phyloP scores from a whole-genome alignment of 345 rosid genomes.

The Pistacia integerrima region DNA sequence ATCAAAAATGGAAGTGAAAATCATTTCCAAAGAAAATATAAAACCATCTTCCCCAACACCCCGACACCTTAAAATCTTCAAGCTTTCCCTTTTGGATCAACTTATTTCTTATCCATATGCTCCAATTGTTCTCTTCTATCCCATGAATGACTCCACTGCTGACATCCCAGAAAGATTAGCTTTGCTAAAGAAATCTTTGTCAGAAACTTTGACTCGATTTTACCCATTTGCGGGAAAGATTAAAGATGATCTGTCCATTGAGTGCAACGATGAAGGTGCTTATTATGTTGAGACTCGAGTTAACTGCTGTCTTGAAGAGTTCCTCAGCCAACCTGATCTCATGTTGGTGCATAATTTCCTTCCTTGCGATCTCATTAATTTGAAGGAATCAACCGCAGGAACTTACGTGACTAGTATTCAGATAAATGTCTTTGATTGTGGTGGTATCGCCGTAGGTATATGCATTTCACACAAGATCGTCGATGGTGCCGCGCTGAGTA shows the following conservation, averaged over 20 bases:
- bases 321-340: constrained; percentile 30
- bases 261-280: constrained; percentile 38
- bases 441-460: constrained; percentile 41
- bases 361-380: constrained; percentile 23
- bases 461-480: constrained; percentile 44
- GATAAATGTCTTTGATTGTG: constrained; percentile 39
- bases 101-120: constrained; percentile 27
- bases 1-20: constrained; percentile 35
- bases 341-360: constrained; percentile 24
- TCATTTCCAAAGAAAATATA: constrained; percentile 32
- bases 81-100: constrained; percentile 48
- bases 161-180: constrained; percentile 12
- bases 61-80: constrained; percentile 30
- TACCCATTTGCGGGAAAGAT: constrained; percentile 42
- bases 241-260: constrained; percentile 28
- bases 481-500: constrained; percentile 32
- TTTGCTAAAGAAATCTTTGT: constrained; percentile 35
- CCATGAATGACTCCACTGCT: background rate
- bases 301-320: constrained; percentile 13
- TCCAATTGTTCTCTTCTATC: constrained; percentile 38
- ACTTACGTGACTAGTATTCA: constrained; percentile 37
- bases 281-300: constrained; percentile 30
- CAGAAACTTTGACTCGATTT: constrained; percentile 32
- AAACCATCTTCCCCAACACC: constrained; percentile 49
- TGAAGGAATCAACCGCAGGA: constrained; percentile 25